These are phyloP conservation scores for Penicillium sp. DNA, from an alignment of 2,329 filamentous ascomycete species.

Conservation along the genomic window DNA sequence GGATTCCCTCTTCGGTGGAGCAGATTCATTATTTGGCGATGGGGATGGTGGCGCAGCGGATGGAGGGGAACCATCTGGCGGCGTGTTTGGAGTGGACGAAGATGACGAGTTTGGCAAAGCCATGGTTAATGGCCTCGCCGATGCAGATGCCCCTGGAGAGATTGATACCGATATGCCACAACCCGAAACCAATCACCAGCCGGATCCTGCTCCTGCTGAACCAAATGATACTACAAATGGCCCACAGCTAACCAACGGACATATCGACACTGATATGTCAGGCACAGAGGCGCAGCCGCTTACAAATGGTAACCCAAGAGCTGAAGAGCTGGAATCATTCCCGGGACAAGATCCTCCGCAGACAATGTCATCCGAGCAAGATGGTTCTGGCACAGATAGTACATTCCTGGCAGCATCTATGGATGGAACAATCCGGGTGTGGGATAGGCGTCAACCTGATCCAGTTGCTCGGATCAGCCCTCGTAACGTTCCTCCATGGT, in stretches of 20 bases:
- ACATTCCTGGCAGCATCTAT: conserved; percentile 78
- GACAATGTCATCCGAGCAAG: conserved; percentile 34
- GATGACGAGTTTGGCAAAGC: conserved; percentile 78
- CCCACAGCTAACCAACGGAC: conserved; percentile 16
- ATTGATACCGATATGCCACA: conserved; percentile 24
- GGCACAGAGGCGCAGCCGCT: conserved; percentile 29
- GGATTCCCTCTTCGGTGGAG: conserved; percentile 81
- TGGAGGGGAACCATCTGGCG: conserved; percentile 52
- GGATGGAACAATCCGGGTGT: conserved; percentile 50
- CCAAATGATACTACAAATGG: conserved; percentile 7
- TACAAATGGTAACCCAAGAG: conserved; percentile 44
- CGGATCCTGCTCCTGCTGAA: conserved; percentile 6
- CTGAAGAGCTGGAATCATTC: conserved; percentile 41
- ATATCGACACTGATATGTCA: conserved; percentile 18
- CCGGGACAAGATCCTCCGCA: conserved; percentile 27
- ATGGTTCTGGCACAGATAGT: conserved; percentile 60
- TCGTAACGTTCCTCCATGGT: conserved; percentile 84
- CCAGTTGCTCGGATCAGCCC: conserved; percentile 78
- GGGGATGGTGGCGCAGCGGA: conserved; percentile 57
- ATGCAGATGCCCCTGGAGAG: conserved; percentile 32
- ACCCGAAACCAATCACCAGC: conserved; percentile 18
- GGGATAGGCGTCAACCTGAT: conserved; percentile 63
- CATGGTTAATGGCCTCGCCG: conserved; percentile 58
- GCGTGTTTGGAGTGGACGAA: conserved; percentile 73
- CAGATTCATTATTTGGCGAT: conserved; percentile 88